Evolutionary conservation across 495 filamentous ascomycete genomes (phyloP), one percentile per base, ranked within the genome.

Genomic region (Xylaria grammica): DNA sequence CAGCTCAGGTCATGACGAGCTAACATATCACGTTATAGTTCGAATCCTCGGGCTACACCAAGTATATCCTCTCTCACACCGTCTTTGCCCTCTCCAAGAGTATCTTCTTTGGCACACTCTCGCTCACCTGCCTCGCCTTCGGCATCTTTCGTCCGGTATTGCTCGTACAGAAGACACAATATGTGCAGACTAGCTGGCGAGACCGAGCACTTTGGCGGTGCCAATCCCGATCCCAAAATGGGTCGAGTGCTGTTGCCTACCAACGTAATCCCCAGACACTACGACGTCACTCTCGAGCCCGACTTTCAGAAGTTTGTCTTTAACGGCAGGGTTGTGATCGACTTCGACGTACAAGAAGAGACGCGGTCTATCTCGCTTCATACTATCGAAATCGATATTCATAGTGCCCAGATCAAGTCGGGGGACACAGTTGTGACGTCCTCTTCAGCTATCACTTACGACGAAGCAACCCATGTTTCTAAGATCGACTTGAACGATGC

Each of bases 301-400:
- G 80, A 92, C 76, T 84, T 93, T 65, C 77, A 85, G 60, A 87
- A 84, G 60, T 86, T 91, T 72, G 89, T 82, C 49, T 93, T 90
- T 73, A 78, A 90, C 45, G 90, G 90, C 42, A 86, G 78, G 55
- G 88, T 90, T 11, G 77, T 82, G 27, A 89, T 93, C 71, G 85
- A 90, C 67, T 86, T 99, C 69, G 90, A 97, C 72, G 89, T 97
- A 38, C 82, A 83, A 62, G 92, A 97, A 72, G 90, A 95, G 68
- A 90, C 91, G 65, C 92, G 82, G 67, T 92, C 91, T 26, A 89
- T 99, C 71, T 87, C 92, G 38, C 86, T 99, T 66, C 96, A 99
- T 76, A 89, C 91, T 56, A 80, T 92, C 67, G 90, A 97, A 69
- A 82, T 99, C 68, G 87, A 94, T 26, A 91, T 97, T 67, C 88